Conservation (phyloP, 2,329 filamentous ascomycete species). For the Emericellopsis atlantica region DNA sequence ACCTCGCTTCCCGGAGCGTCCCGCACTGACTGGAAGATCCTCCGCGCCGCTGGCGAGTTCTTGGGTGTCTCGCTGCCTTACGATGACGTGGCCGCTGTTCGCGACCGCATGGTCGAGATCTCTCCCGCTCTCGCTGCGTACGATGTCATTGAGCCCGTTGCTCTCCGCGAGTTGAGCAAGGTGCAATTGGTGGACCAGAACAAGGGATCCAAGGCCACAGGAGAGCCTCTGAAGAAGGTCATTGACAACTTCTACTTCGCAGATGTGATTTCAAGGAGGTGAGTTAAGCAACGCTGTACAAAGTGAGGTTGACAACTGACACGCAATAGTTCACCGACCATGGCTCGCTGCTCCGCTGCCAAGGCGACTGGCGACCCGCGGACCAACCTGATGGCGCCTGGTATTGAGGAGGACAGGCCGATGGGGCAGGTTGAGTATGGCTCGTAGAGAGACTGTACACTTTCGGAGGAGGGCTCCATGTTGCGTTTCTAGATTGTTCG, state of each 20-base stretch:
- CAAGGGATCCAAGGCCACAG: constrained; percentile 67
- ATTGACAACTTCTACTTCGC: constrained; percentile 99
- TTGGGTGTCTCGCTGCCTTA: constrained; percentile 79
- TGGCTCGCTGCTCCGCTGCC: constrained; percentile 92
- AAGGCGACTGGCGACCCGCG: constrained; percentile 72
- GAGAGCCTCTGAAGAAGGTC: constrained; percentile 66
- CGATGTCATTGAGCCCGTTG: constrained; percentile 76
- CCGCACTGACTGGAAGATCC: constrained; percentile 97
- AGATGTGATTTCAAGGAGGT: constrained; percentile 93
- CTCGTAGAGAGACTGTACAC: constrained; percentile 26
- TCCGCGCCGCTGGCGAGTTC: constrained; percentile 86
- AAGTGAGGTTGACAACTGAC: constrained; percentile 9
- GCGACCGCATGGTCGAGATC: constrained; percentile 92
- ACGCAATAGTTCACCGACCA: constrained; percentile 70
- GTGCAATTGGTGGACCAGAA: constrained; percentile 94
- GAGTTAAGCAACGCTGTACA: constrained; percentile 20
- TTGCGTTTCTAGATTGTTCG: constrained; percentile 8
- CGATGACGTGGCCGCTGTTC: constrained; percentile 78
- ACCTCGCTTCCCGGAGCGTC: constrained; percentile 81
- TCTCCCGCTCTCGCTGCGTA: constrained; percentile 82
- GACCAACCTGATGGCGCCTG: constrained; percentile 69
- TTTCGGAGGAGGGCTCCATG: background rate
- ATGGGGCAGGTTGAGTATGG: constrained; percentile 50
- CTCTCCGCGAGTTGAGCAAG: constrained; percentile 67
- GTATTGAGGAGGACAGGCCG: constrained; percentile 49